phyloP scores from a whole-genome alignment of 495 filamentous ascomycete genomes.

The Lindgomyces ingoldianus region DNA sequence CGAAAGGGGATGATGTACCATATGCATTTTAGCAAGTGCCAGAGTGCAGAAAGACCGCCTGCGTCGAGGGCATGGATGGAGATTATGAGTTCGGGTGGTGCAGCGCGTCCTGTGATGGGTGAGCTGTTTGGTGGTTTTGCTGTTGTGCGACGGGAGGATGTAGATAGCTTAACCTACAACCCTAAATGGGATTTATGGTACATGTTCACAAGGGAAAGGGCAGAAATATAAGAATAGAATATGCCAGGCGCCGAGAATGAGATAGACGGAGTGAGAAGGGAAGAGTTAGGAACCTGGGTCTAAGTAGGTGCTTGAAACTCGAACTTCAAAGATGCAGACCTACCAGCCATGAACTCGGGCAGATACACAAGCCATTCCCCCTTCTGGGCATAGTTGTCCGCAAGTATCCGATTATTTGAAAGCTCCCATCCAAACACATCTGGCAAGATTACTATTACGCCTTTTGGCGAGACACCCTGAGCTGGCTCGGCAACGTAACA shows the following conservation, averaged over 20 bases:
- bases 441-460: constrained; percentile 42
- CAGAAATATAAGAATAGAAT: too few relatives aligned
- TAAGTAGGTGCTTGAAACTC: too few relatives aligned
- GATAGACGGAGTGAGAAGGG: too few relatives aligned
- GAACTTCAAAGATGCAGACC: too few relatives aligned
- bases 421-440: constrained; percentile 42
- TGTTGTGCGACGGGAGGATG: too few relatives aligned
- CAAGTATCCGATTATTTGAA: constrained; percentile 40
- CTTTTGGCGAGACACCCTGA: constrained; percentile 26
- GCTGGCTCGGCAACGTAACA: constrained; percentile 34
- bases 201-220: too few relatives aligned
- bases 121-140: too few relatives aligned
- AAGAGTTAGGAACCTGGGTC: too few relatives aligned
- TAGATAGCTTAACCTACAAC: too few relatives aligned
- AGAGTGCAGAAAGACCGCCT: constrained; percentile 25
- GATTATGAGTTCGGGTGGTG: constrained; percentile 27
- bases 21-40: constrained; percentile 28
- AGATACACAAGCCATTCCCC: constrained; percentile 33
- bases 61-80: constrained; percentile 34
- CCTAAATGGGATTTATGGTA: too few relatives aligned
- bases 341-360: constrained; percentile 39
- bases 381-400: constrained; percentile 38
- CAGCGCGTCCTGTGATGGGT: constrained; percentile 20
- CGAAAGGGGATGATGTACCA: constrained; percentile 32
- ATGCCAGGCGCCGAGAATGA: too few relatives aligned